Evolutionary conservation across 2,329 filamentous ascomycete genomes (phyloP), one percentile per base, ranked within the genome.

Genomic region (Orbilia oligospora): DNA sequence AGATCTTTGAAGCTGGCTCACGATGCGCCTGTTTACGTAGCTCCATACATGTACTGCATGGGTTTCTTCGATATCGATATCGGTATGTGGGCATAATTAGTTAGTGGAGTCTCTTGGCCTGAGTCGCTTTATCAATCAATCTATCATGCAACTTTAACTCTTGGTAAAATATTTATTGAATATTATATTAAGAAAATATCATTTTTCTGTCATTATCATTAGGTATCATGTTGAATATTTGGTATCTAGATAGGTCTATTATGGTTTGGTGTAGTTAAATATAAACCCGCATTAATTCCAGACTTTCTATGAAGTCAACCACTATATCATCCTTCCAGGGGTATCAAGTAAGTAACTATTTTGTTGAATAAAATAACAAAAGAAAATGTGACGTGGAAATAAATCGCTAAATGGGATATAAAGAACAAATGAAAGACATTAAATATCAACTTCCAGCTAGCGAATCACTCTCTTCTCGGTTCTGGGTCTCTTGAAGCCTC

Each of bases 331-430:
- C 30, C 20, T 58, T 14, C 30, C 30, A 41, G 33, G 67, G 67
- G 67, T 71, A 71, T 71, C 67, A 56, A 44, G 22, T 56, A 56
- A 44, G 22, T 56, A 69, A 10, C 20, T 63, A 49, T 36, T n/a
- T 36, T 67, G 24, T 49, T 46, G 46, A 61, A 46, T 41, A 44
- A n/a, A 46, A 56, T 63, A 33, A 75, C 36, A 69, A 69, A 56
- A 22, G 41, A 58, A 63, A 63, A n/a, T 51, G n/a, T 12, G 10
- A 24, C 48, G 46, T 33, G 18, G 27, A 68, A 61, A 33, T 10
- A 56, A 58, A 41, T 49, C 53, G 27, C 49, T 46, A 61, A 71
- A 55, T 22, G 2, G 16, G 46, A 75, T n/a, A 20, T 33, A 55
- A 36, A 33, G 5, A 36, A 20, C 14, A 63, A 75, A 53, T n/a